Conservation (phyloP, 2,329 filamentous ascomycete species). For the Cladosporium sp. region DNA sequence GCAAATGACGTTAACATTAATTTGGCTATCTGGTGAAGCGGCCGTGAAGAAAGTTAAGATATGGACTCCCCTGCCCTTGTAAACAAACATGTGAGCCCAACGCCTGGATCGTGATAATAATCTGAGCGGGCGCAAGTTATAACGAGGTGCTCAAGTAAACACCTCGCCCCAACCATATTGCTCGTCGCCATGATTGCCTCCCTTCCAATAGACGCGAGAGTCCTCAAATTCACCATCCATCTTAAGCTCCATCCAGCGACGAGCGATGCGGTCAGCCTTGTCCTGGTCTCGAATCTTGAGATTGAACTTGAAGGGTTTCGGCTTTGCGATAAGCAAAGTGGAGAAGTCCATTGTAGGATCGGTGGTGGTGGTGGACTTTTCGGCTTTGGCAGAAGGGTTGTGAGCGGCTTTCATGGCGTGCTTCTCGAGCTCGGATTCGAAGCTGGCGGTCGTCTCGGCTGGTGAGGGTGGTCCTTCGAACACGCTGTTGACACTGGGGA, state of each 20-base stretch:
- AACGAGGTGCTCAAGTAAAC: slow-evolving; percentile 1
- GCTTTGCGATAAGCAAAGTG: slow-evolving; percentile 43
- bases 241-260: slow-evolving; percentile 33
- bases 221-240: slow-evolving; percentile 36
- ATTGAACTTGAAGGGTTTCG: slow-evolving; percentile 40
- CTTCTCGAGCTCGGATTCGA: not conserved
- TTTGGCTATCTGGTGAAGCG: too few species aligned
- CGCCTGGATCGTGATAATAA: too few species aligned
- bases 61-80: too few species aligned
- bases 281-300: slow-evolving; percentile 32
- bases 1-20: too few species aligned
- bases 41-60: too few species aligned
- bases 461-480: slow-evolving; percentile 2
- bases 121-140: too few species aligned
- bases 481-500: slow-evolving; percentile 2
- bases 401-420: not conserved
- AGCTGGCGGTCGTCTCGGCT: not conserved
- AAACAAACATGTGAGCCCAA: too few species aligned
- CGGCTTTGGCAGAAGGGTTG: slow-evolving; percentile 3
- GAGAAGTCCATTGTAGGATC: slow-evolving; percentile 43
- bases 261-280: slow-evolving; percentile 30
- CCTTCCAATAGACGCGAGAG: slow-evolving; percentile 35
- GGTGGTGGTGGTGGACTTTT: not conserved
- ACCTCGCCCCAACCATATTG: slow-evolving; percentile 21
- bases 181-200: slow-evolving; percentile 23